phyloP scores from a whole-genome alignment of 163 green algal species.

The Coccomyxa subellipsoidea region DNA sequence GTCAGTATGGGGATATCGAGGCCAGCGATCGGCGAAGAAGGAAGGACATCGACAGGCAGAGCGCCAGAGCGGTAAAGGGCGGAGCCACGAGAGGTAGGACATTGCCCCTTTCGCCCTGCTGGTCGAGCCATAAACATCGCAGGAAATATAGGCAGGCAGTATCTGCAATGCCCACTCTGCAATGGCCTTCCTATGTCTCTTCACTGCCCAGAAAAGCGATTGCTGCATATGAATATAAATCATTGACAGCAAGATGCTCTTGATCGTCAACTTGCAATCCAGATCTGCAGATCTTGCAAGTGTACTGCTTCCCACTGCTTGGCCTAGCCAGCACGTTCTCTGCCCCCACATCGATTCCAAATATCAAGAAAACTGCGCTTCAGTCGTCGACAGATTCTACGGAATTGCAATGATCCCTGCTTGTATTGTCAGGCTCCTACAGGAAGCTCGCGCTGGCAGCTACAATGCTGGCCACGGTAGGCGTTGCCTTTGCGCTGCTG shows the following conservation, averaged over 20 bases:
- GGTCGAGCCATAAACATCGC: not conserved
- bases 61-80: not conserved
- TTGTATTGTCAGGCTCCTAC: constrained; percentile 1
- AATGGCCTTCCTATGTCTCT: not conserved
- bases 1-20: not conserved
- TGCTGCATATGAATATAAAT: no score
- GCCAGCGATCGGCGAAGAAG: not conserved
- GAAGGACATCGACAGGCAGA: constrained; percentile 6
- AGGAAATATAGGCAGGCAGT: not conserved
- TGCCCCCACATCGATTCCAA: no score
- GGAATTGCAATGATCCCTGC: no score
- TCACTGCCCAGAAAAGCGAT: not conserved
- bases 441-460: constrained; percentile 3
- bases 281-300: no score
- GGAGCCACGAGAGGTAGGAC: not conserved
- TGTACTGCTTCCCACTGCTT: no score
- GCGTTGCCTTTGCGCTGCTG: not conserved
- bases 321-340: no score
- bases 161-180: not conserved
- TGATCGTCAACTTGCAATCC: no score
- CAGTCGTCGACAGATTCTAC: no score
- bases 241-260: no score
- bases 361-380: no score
- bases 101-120: not conserved
- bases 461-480: not conserved